phyloP scores from a whole-genome alignment of 305 asterid species.

The Solanum chacoense region DNA sequence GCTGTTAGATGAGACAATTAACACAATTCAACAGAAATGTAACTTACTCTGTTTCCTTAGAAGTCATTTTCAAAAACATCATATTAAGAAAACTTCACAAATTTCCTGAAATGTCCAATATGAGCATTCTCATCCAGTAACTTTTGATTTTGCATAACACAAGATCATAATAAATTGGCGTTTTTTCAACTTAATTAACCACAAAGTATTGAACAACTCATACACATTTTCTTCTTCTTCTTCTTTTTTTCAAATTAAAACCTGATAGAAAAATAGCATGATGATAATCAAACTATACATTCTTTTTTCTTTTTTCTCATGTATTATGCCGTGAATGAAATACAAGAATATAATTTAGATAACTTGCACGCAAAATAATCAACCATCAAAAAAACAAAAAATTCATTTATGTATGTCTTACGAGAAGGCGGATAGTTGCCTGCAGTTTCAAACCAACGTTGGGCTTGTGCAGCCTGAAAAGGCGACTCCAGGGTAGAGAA shows the following conservation, averaged over 20 bases:
- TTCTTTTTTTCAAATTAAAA: background rate
- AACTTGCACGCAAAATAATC: background rate
- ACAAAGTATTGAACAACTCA: background rate
- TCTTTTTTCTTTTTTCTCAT: background rate
- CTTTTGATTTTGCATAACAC: background rate
- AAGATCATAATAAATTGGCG: background rate
- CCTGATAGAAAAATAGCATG: background rate
- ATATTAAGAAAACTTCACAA: background rate
- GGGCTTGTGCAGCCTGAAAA: background rate
- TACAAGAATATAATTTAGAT: background rate
- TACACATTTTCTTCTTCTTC: background rate
- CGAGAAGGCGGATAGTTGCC: constrained; percentile 7
- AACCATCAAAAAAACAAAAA: background rate
- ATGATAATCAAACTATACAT: background rate
- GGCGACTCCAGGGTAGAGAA: background rate
- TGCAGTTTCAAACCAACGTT: background rate
- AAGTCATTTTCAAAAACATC: background rate
- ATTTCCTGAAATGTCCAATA: background rate
- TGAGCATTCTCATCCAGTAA: background rate
- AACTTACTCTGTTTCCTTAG: background rate
- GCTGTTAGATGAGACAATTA: background rate
- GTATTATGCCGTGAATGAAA: background rate
- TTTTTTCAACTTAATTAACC: background rate
- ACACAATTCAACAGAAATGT: background rate
- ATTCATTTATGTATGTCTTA: background rate